Base-by-base conservation (phyloP, 2,329 filamentous ascomycete species). In the Rosellinia necatrix region DNA sequence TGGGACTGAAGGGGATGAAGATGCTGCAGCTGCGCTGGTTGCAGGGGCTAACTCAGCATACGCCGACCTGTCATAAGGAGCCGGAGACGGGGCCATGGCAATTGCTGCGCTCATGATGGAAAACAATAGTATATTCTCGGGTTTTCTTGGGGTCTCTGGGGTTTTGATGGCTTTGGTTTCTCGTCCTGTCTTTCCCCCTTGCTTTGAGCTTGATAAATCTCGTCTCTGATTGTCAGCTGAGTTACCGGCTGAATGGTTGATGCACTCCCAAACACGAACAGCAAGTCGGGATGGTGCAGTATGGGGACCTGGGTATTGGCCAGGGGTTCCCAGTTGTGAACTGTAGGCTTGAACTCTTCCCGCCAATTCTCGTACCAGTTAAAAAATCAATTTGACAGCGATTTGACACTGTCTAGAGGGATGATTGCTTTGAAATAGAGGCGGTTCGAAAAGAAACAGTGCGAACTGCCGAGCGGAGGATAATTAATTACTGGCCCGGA, bases 71-170 rank as follows among this genome's bases (percentile, higher is more conserved):
- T 87, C 84, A 72, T 87, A 84, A 64, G 84, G 84, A 74, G 84
- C 84, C 68, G 84, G 85, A 71, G 85, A 87, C 64, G 84, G 84
- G 70, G 82, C 84, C 85, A 87, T 87, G 68, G 84, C 83, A 71
- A 87, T 81, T 73, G 83, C 84, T 71, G 85, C 79, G 77, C 84
- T 87, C 85, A 88, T 88, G 71, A 66, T 86, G 68, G 63, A 63
- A 3, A 49, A 49, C 3, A 22, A 47, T 38, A 19, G n/a, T n/a
- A n/a, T n/a, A 37, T n/a, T 38, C 17, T 48, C 13, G 22, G 35
- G 19, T 58, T 60, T 63, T 53, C 61, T 63, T 46, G 53, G 19
- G n/a, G 2, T 13, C 17, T 48, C 21, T 15, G 21, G 37, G 35
- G 32, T 54, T 13, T 49, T 46, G 19, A 12, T 44, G 44, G 30